Percentiles rank a stretch among this genome's conserved stretches.
Evolutionary conservation across 129 eudicot species (phyloP).

Genomic region (Kitagawia praeruptora): DNA sequence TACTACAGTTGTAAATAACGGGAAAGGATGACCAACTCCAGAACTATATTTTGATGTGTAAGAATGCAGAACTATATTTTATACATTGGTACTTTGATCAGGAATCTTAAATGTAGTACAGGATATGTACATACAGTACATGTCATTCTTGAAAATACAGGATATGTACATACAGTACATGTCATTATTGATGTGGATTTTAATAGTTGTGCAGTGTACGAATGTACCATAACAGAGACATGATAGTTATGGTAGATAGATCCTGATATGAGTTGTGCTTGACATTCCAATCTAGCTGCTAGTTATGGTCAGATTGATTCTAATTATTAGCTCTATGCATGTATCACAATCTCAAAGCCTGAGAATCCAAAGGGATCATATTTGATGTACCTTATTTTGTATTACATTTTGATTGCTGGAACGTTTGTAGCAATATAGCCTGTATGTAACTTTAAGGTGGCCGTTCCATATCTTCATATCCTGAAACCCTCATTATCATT

Average conservation of each 20-base stretch:
- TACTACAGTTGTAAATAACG: neutral
- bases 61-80: too few relatives aligned
- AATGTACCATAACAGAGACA: neutral
- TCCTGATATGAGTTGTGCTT: neutral
- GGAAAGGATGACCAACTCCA: neutral
- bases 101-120: too few relatives aligned
- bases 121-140: too few relatives aligned
- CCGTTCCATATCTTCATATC: neutral
- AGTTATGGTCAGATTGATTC: too few relatives aligned
- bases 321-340: neutral
- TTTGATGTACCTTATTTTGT: neutral
- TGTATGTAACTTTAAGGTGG: neutral
- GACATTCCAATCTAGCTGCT: neutral
- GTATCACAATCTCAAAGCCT: neutral
- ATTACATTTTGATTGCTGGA: neutral
- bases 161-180: too few relatives aligned
- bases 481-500: neutral
- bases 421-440: neutral
- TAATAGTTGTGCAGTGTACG: neutral
- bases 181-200: neutral
- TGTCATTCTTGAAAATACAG: too few relatives aligned
- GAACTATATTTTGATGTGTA: neutral
- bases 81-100: too few relatives aligned
- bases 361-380: neutral
- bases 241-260: neutral